Percentiles rank a stretch among this genome's conserved stretches.
Conservation (phyloP, 352 stramenopile species). For the Globisporangium carolinianum region DNA sequence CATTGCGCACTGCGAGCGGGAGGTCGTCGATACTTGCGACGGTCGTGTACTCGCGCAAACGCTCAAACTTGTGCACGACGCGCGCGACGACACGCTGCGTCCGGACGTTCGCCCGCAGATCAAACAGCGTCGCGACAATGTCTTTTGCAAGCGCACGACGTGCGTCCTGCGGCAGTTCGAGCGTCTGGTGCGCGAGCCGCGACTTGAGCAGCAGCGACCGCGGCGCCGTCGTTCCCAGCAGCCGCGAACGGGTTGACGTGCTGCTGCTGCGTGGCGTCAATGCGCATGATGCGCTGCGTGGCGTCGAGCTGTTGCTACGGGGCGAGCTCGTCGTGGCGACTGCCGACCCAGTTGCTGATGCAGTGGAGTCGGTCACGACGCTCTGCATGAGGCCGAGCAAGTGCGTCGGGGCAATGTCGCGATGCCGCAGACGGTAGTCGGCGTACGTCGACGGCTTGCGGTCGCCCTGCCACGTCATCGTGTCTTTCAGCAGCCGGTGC, state of each 20-base stretch:
- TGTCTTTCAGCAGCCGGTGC: slow-evolving; percentile 44
- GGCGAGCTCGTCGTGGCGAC: not conserved
- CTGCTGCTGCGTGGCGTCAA: not conserved
- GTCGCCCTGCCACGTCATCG: slow-evolving; percentile 61
- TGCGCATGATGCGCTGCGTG: not conserved
- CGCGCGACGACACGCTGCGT: slow-evolving; percentile 54
- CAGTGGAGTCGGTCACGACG: not conserved
- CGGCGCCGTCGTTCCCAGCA: slow-evolving; percentile 5
- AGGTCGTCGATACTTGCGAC: slow-evolving; percentile 46
- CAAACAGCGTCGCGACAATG: slow-evolving; percentile 42
- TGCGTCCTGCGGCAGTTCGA: slow-evolving; percentile 26
- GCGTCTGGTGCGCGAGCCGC: slow-evolving; percentile 24
- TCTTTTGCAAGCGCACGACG: slow-evolving; percentile 45
- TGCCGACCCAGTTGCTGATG: slow-evolving; percentile 14
- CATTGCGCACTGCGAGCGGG: slow-evolving; percentile 32
- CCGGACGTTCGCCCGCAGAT: slow-evolving; percentile 30
- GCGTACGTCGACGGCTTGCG: slow-evolving; percentile 49
- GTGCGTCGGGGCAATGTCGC: slow-evolving; percentile 56
- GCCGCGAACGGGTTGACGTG: not conserved
- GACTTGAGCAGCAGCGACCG: slow-evolving; percentile 53
- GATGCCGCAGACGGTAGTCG: slow-evolving; percentile 71
- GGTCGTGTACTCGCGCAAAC: slow-evolving; percentile 44
- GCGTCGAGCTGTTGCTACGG: not conserved
- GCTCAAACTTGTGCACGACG: slow-evolving; percentile 70
- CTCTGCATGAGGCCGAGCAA: slow-evolving; percentile 50